These are phyloP conservation scores for Epichloe sp. DNA, from an alignment of 2,329 filamentous ascomycete genomes.

Conservation along the genomic window DNA sequence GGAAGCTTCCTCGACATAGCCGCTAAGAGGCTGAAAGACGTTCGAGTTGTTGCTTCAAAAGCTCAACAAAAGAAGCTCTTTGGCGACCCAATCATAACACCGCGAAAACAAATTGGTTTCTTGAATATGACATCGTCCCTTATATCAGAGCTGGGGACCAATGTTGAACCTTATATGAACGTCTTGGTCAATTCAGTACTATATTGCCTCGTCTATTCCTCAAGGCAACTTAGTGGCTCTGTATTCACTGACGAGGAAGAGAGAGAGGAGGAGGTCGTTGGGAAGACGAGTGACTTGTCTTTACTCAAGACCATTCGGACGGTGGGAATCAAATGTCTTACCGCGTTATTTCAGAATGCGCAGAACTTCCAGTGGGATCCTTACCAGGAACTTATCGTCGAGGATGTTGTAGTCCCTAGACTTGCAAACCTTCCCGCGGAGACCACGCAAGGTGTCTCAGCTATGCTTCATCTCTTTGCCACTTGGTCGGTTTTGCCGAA, in stretches of 20 bases:
- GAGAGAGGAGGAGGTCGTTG: slow-evolving; percentile 27
- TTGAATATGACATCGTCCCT: slow-evolving; percentile 84
- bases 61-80: slow-evolving; percentile 39
- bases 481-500: slow-evolving; percentile 62
- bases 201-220: slow-evolving; percentile 65
- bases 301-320: slow-evolving; percentile 54
- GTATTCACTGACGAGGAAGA: slow-evolving; percentile 18
- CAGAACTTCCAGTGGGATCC: slow-evolving; percentile 56
- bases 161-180: slow-evolving; percentile 53
- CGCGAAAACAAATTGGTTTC: slow-evolving; percentile 78
- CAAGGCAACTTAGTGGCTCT: slow-evolving; percentile 39
- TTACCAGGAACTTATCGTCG: slow-evolving; percentile 58
- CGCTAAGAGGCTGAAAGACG: slow-evolving; percentile 52
- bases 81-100: slow-evolving; percentile 43
- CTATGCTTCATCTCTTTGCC: slow-evolving; percentile 64
- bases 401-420: slow-evolving; percentile 63
- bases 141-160: slow-evolving; percentile 68
- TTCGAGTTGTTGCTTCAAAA: slow-evolving; percentile 42
- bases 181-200: slow-evolving; percentile 64
- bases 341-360: slow-evolving; percentile 63
- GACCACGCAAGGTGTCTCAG: slow-evolving; percentile 80
- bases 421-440: slow-evolving; percentile 69
- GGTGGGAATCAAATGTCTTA: slow-evolving; percentile 70
- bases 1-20: slow-evolving; percentile 74
- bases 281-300: slow-evolving; percentile 35